Conservation (phyloP, 257 asterid species). For the Gentiana dahurica region DNA sequence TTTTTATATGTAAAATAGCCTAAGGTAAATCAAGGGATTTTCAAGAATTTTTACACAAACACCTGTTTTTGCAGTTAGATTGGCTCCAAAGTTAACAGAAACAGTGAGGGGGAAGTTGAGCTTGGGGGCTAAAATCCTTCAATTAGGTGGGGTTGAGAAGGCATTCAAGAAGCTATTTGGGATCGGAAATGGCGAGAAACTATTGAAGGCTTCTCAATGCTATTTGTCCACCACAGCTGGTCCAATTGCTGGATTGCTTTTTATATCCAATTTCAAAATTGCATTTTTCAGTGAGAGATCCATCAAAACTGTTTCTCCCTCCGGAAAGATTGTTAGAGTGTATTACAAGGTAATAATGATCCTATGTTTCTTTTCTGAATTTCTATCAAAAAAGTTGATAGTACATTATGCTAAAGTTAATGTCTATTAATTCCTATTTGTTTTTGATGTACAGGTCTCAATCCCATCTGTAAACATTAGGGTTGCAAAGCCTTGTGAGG, state of each 20-base stretch:
- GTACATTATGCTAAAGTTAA: too few species aligned
- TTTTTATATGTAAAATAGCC: too few species aligned
- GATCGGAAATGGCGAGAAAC: slow-evolving; percentile 9
- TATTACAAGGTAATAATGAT: slow-evolving; percentile 8
- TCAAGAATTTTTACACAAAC: too few species aligned
- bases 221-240: slow-evolving; percentile 10
- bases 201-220: slow-evolving; percentile 11
- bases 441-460: slow-evolving; percentile 19
- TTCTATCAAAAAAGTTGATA: neutral
- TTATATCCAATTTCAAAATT: slow-evolving; percentile 7
- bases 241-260: slow-evolving; percentile 12
- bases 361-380: neutral
- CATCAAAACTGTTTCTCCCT: slow-evolving; percentile 9
- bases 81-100: too few species aligned
- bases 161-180: neutral
- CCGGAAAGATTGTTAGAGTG: slow-evolving; percentile 10
- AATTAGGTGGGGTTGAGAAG: too few species aligned
- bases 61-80: too few species aligned
- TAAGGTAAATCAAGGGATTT: too few species aligned
- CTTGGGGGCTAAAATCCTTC: too few species aligned
- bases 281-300: slow-evolving; percentile 15
- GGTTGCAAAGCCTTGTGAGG: slow-evolving; percentile 21
- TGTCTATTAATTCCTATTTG: too few species aligned
- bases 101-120: too few species aligned
- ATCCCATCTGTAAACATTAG: slow-evolving; percentile 28